Conservation (phyloP, 140 eudicot genomes). For the Ambrosia hybrid region DNA sequence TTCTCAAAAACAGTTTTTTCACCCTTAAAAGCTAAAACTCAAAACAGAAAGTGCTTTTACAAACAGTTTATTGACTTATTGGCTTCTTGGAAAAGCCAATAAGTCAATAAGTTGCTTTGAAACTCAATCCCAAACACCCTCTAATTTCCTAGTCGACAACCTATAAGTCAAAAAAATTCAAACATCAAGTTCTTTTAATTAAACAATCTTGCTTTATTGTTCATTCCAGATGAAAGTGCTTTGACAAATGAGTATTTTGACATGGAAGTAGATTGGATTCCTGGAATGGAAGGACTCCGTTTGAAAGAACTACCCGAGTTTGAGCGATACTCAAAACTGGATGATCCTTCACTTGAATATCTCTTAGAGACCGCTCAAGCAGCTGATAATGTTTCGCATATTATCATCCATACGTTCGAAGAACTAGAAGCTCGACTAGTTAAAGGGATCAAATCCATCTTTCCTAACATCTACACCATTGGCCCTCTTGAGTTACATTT, state of each 20-base stretch:
- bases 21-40: too few species aligned
- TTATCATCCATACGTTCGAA: constrained; percentile 35
- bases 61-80: too few species aligned
- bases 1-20: too few species aligned
- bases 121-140: too few species aligned
- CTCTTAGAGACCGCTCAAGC: constrained; percentile 22
- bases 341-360: background rate
- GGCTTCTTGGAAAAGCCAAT: too few species aligned
- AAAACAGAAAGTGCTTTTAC: too few species aligned
- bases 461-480: constrained; percentile 20
- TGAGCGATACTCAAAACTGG: background rate
- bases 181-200: background rate
- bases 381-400: constrained; percentile 27
- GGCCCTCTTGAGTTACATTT: constrained; percentile 37
- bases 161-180: too few species aligned
- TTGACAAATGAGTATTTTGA: constrained; percentile 35
- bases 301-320: constrained; percentile 33
- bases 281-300: constrained; percentile 35
- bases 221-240: constrained; percentile 29
- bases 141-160: too few species aligned
- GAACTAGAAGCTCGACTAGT: constrained; percentile 30
- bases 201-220: background rate
- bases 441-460: constrained; percentile 13
- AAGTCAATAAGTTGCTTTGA: too few species aligned
- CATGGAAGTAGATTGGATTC: constrained; percentile 36